phyloP scores from a whole-genome alignment of 2,329 filamentous ascomycete species.

The Ceratocystis ficicola region DNA sequence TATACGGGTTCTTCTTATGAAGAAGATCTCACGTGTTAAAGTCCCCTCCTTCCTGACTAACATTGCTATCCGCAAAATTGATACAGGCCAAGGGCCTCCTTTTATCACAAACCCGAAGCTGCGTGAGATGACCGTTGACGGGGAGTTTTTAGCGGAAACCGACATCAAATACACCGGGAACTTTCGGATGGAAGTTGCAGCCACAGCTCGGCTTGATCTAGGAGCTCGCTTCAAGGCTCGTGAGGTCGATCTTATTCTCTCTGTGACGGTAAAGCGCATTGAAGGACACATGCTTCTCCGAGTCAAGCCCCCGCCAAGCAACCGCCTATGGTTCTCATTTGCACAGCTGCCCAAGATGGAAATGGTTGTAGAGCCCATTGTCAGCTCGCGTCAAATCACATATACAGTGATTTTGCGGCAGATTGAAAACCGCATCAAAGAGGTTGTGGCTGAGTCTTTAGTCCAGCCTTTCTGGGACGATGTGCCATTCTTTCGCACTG shows the following conservation, averaged over 20 bases:
- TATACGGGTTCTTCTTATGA: slow-evolving; percentile 75
- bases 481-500: slow-evolving; percentile 75
- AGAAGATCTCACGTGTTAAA: slow-evolving; percentile 90
- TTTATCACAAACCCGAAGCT: slow-evolving; percentile 80
- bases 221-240: slow-evolving; percentile 78
- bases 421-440: slow-evolving; percentile 89
- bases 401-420: slow-evolving; percentile 83
- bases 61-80: slow-evolving; percentile 68
- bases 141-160: slow-evolving; percentile 74
- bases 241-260: slow-evolving; percentile 79
- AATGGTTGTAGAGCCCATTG: slow-evolving; percentile 86
- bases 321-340: slow-evolving; percentile 91
- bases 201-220: slow-evolving; percentile 84
- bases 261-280: slow-evolving; percentile 70
- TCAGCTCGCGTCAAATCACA: slow-evolving; percentile 89
- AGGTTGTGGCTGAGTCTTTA: slow-evolving; percentile 82
- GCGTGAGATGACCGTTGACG: slow-evolving; percentile 81
- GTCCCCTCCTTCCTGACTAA: slow-evolving; percentile 81
- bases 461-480: slow-evolving; percentile 96
- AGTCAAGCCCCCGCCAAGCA: slow-evolving; percentile 90
- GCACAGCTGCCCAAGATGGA: slow-evolving; percentile 89
- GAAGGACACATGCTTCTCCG: slow-evolving; percentile 76
- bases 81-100: slow-evolving; percentile 76
- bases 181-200: slow-evolving; percentile 77
- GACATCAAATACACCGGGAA: slow-evolving; percentile 84